These are phyloP conservation scores for Capronia epimyces DNA, from an alignment of 2,329 filamentous ascomycete genomes.

Conservation along the genomic window DNA sequence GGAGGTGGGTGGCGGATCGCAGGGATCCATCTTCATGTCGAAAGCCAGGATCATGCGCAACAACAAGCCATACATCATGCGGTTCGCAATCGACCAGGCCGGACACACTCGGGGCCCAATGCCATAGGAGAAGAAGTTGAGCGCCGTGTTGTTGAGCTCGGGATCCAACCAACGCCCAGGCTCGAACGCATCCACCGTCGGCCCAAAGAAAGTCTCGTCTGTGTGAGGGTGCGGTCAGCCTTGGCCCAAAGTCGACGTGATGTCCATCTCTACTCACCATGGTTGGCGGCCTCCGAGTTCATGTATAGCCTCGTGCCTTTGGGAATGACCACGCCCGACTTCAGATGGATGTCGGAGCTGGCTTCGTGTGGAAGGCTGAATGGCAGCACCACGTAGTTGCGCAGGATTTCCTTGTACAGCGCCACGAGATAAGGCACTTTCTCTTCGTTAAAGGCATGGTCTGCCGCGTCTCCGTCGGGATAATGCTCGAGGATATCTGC, in stretches of 20 bases:
- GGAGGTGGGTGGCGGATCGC: not conserved
- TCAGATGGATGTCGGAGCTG: not conserved
- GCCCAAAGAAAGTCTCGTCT: not conserved
- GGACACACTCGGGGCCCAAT: not conserved
- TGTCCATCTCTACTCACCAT: not conserved
- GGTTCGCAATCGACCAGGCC: not conserved
- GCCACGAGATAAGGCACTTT: not conserved
- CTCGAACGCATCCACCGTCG: not conserved
- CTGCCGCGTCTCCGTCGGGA: not conserved
- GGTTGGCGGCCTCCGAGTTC: not conserved
- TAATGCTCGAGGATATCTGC: not conserved
- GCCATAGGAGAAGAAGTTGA: not conserved
- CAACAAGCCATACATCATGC: not conserved
- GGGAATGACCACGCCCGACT: not conserved
- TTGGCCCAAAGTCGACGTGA: not conserved
- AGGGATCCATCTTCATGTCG: not conserved
- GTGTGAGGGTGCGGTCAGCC: not conserved
- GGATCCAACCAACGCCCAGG: not conserved
- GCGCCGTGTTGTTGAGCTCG: not conserved
- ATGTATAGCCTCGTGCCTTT: not conserved
- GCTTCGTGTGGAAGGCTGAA: not conserved
- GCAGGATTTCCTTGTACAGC: constrained; percentile 1
- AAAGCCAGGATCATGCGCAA: not conserved
- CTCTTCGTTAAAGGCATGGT: not conserved
- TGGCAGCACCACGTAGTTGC: not conserved